Percentiles rank a stretch among this genome's conserved stretches.
Evolutionary conservation across 495 filamentous ascomycete species (phyloP).

Genomic region (Podospora didyma): DNA sequence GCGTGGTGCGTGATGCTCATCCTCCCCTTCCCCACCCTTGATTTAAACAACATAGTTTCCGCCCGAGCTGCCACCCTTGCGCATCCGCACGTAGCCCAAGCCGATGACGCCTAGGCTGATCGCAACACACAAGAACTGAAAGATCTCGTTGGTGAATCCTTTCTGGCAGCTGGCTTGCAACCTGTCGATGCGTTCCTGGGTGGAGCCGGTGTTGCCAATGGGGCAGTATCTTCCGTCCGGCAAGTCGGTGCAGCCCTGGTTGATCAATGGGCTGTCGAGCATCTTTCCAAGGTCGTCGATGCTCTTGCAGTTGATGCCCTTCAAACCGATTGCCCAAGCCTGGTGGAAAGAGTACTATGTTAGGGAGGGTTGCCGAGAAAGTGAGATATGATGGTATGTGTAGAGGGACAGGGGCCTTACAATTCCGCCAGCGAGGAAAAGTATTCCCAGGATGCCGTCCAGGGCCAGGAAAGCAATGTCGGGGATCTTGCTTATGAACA

Average conservation of each 20-base stretch:
- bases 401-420: slow-evolving; percentile 36
- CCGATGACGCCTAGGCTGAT: slow-evolving; percentile 21
- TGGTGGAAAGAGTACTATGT: slow-evolving; percentile 12
- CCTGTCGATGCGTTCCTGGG: neutral
- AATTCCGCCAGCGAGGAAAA: slow-evolving; percentile 50
- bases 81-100: slow-evolving; percentile 13
- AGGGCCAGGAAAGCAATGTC: slow-evolving; percentile 34
- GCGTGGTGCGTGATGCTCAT: no score
- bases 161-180: slow-evolving; percentile 28
- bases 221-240: slow-evolving; percentile 16
- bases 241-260: slow-evolving; percentile 25
- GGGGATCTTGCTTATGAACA: slow-evolving; percentile 38
- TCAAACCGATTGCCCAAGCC: slow-evolving; percentile 45
- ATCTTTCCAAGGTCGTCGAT: slow-evolving; percentile 9
- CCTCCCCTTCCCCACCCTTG: no score
- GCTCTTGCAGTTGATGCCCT: slow-evolving; percentile 29
- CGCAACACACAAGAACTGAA: slow-evolving; percentile 32
- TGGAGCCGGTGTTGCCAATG: neutral
- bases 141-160: slow-evolving; percentile 30
- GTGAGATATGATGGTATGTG: neutral
- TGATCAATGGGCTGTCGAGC: slow-evolving; percentile 30
- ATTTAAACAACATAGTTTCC: slow-evolving; percentile 13
- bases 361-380: no score
- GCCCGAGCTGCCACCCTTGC: slow-evolving; percentile 4
- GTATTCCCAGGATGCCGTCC: slow-evolving; percentile 40